Percentiles rank a stretch among this genome's conserved stretches.
Evolutionary conservation across 2,329 filamentous ascomycete genomes (phyloP).

Genomic region (Emmonsiellopsis sp.): DNA sequence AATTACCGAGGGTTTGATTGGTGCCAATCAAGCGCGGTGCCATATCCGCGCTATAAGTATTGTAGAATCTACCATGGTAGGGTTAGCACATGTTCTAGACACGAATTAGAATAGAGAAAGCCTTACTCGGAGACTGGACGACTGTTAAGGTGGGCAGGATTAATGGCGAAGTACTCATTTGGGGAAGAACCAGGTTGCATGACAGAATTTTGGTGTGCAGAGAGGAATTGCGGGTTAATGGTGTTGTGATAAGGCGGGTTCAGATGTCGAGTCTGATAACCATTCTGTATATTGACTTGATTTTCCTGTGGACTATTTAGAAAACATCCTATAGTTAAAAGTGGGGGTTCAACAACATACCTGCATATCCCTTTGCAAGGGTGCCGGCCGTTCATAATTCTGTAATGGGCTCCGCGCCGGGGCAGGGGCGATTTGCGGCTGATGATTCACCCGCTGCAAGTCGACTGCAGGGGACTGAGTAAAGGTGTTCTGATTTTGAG

Average conservation of each 20-base stretch:
- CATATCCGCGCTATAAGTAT: neutral
- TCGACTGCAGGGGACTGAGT: conserved; percentile 3
- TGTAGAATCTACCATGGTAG: neutral
- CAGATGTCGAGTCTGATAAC: conserved; percentile 19
- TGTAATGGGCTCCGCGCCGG: neutral
- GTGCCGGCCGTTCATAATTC: conserved; percentile 2
- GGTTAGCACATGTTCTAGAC: neutral
- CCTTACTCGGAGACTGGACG: neutral
- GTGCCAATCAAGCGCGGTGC: neutral
- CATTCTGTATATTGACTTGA: conserved; percentile 22
- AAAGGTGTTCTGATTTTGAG: conserved; percentile 2
- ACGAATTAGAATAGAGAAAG: neutral
- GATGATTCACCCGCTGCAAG: conserved; percentile 6
- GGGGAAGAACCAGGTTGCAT: conserved; percentile 6
- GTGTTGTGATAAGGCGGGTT: conserved; percentile 24
- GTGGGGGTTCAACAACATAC: neutral
- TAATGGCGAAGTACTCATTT: conserved; percentile 10
- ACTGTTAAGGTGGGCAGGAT: conserved; percentile 12
- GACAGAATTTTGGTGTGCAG: conserved; percentile 17
- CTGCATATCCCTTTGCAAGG: conserved; percentile 5
- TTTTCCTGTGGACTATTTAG: conserved; percentile 12
- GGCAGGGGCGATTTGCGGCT: neutral
- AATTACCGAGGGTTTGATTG: neutral
- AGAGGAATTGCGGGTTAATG: conserved; percentile 33
- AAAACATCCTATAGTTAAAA: neutral